These are phyloP conservation scores for Colletotrichum sojae DNA, from an alignment of 2,329 filamentous ascomycete genomes.

Conservation along the genomic window DNA sequence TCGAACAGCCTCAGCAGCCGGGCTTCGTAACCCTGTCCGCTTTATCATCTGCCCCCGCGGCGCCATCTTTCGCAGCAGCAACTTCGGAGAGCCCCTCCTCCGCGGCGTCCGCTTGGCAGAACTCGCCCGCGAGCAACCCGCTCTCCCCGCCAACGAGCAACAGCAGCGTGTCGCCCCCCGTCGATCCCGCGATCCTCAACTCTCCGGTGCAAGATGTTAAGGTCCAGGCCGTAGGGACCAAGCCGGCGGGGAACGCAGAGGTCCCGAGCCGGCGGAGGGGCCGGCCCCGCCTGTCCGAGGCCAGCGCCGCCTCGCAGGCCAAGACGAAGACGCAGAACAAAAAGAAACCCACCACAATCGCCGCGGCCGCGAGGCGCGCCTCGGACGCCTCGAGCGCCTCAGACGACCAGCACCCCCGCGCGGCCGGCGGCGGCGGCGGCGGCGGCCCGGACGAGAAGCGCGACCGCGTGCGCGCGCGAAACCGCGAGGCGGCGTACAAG, in stretches of 20 bases:
- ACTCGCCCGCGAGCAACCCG: constrained; percentile 16
- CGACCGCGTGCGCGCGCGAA: constrained; percentile 36
- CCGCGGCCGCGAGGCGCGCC: constrained; percentile 7
- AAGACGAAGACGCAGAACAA: too few species aligned
- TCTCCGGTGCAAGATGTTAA: not conserved
- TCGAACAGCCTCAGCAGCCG: too few species aligned
- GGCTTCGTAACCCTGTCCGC: not conserved
- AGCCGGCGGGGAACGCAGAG: not conserved
- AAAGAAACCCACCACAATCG: too few species aligned
- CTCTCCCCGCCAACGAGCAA: constrained; percentile 16
- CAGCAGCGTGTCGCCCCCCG: not conserved
- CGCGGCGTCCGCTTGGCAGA: constrained; percentile 4
- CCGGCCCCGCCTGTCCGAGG: constrained; percentile 24
- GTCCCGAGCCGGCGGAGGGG: constrained; percentile 17
- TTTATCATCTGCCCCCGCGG: not conserved
- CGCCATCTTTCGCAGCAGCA: not conserved
- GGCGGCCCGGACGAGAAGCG: constrained; percentile 28
- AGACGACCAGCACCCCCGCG: not conserved
- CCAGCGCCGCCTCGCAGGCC: not conserved
- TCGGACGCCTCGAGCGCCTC: constrained; percentile 29
- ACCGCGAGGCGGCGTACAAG: constrained; percentile 42
- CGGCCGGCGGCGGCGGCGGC: not conserved
- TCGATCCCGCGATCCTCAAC: constrained; percentile 15
- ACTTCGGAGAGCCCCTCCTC: too few species aligned
- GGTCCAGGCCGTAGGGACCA: too few species aligned